Percentiles rank a stretch among this genome's conserved stretches.
These are phyloP conservation scores for Afroboletus lepidellus DNA, from an alignment of 1,284 basidiomycete species.

Conservation along the genomic window DNA sequence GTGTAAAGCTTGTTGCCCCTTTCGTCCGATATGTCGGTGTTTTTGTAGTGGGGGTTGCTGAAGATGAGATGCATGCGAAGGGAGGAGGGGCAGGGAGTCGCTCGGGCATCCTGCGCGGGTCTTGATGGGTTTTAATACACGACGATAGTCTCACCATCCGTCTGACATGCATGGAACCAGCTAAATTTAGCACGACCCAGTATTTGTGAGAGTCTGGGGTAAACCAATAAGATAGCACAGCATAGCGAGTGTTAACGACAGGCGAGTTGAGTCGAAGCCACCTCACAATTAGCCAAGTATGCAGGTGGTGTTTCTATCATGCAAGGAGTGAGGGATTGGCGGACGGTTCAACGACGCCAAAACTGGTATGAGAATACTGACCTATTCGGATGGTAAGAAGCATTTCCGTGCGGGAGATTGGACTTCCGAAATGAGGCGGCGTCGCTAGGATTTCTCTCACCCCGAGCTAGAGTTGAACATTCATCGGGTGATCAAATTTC, in stretches of 20 bases:
- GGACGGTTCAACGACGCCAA: neutral
- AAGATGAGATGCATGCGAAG: slow-evolving; percentile 18
- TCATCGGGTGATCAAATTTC: neutral
- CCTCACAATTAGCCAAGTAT: neutral
- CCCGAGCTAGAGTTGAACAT: neutral
- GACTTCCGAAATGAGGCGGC: neutral
- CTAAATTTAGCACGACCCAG: slow-evolving; percentile 36
- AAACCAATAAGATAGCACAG: neutral
- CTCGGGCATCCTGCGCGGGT: neutral
- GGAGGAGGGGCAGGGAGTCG: neutral
- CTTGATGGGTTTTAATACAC: neutral
- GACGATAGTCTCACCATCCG: neutral
- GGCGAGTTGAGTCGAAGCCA: neutral
- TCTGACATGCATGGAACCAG: neutral
- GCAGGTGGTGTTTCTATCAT: neutral
- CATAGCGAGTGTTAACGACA: neutral
- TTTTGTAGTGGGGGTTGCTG: slow-evolving; percentile 16
- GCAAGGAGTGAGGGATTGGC: neutral
- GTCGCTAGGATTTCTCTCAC: neutral
- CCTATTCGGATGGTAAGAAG: neutral
- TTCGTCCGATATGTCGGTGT: slow-evolving; percentile 19
- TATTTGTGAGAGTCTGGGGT: neutral
- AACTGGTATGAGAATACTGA: neutral
- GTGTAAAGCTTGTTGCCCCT: slow-evolving; percentile 17
- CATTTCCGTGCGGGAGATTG: neutral